Base-by-base conservation (phyloP, 2,329 filamentous ascomycete genomes). In the Sphaerostilbella broomeana region DNA sequence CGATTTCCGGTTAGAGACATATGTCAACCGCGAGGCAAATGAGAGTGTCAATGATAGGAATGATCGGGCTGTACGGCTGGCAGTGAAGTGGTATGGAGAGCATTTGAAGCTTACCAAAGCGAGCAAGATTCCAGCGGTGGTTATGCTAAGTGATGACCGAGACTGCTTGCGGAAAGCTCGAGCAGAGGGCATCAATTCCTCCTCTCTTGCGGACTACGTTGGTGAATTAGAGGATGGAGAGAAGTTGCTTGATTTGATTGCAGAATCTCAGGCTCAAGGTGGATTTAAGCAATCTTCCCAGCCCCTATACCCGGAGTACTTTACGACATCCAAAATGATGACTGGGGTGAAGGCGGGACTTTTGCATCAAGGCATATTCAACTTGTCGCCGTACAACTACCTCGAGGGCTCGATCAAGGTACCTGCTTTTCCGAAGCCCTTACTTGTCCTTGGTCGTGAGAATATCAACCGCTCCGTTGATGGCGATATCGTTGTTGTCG, bases 31-130 rank as follows among this genome's bases (percentile, higher is more conserved):
- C 46, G 75, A 81, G 15, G 62, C 73, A 5, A 82, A 85, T 25
- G 92, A 98, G 67, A 84, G 78, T 3, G 92, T 98, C 63, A 98
- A 98, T 59, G 92, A 98, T 60, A 77, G 92, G 39, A 98, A 98
- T 56, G 94, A 98, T 60, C 80, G 89, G 46, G 88, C 92, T 30
- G 86, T 98, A 20, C 76, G 92, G 33, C 77, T 74, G 51, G 87
- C 90, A 2, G 87, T 89, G 36, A 77, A 81, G 55, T 98, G 92
- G 92, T 98, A 98, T 60, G 75, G 75, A 26, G 76, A 86, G 48
- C 92, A 98, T 65, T 69, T 98, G 36, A 67, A 73, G 29, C 68
- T 77, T 48, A 79, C 77, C 18, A 80, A 77, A 53, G 70, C 68
- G 21, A 73, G 72, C 47, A 69, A 70, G 27, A 60, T 80, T 15